These are phyloP conservation scores for Coemansia sp. DNA, from an alignment of 192 early-diverging fungal genomes.

Conservation along the genomic window DNA sequence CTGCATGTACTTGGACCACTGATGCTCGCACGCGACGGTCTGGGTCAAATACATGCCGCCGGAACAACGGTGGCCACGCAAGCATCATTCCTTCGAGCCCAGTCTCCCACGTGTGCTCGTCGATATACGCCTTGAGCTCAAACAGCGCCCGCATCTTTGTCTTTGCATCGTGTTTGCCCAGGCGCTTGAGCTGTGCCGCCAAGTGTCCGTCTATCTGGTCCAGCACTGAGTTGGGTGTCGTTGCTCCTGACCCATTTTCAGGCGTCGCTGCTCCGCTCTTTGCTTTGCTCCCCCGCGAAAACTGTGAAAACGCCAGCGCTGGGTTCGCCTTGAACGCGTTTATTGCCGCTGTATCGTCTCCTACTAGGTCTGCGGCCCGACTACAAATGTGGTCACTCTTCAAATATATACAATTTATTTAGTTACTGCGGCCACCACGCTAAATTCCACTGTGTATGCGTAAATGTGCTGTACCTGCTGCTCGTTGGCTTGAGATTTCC, in stretches of 20 bases:
- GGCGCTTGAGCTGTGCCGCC: constrained; percentile 75
- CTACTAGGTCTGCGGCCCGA: constrained; percentile 44
- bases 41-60: constrained; percentile 60
- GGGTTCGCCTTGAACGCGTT: constrained; percentile 54
- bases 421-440: not conserved
- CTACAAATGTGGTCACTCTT: constrained; percentile 9
- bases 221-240: constrained; percentile 20
- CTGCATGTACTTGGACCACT: constrained; percentile 64
- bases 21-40: constrained; percentile 80
- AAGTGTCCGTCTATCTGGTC: constrained; percentile 60
- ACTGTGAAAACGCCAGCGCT: constrained; percentile 65
- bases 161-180: constrained; percentile 81
- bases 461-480: constrained; percentile 64
- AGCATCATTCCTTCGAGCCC: constrained; percentile 41
- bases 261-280: not conserved
- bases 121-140: constrained; percentile 66
- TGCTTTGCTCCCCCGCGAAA: constrained; percentile 43
- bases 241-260: not conserved
- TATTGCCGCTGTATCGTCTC: constrained; percentile 34
- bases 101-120: constrained; percentile 54
- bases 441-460: not conserved
- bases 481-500: constrained; percentile 81
- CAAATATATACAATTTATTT: not conserved
- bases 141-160: constrained; percentile 87
- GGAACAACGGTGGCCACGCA: constrained; percentile 40